Percentiles rank a stretch among this genome's conserved stretches.
These are phyloP conservation scores for Phoenix dactylifera DNA, from an alignment of 176 grass and related monocot genomes.

Conservation along the genomic window DNA sequence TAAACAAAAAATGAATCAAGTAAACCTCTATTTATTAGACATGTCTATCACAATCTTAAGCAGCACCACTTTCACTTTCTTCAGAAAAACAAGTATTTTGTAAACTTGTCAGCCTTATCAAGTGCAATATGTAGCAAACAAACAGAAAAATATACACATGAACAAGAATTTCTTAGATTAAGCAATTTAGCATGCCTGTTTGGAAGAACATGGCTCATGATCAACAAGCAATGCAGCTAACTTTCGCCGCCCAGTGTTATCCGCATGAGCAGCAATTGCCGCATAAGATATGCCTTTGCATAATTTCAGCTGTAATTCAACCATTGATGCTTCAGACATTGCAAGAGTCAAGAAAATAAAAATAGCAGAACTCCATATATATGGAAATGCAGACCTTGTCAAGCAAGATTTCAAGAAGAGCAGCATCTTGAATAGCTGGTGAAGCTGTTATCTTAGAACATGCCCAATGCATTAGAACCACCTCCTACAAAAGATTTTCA, in stretches of 20 bases:
- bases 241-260: constrained; percentile 66
- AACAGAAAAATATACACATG: neutral
- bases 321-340: constrained; percentile 2
- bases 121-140: neutral
- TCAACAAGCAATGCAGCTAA: constrained; percentile 88
- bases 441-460: constrained; percentile 93
- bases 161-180: neutral
- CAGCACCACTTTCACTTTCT: too few species aligned
- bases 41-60: too few species aligned
- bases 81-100: too few species aligned
- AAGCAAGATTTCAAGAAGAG: constrained; percentile 80
- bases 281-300: constrained; percentile 99
- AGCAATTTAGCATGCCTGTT: constrained; percentile 55
- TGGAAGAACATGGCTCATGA: constrained; percentile 79
- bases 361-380: neutral
- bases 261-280: constrained; percentile 93
- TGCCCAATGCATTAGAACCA: constrained; percentile 98
- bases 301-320: constrained; percentile 65
- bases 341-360: neutral
- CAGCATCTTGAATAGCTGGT: constrained; percentile 56
- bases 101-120: neutral
- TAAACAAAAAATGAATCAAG: too few species aligned
- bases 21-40: too few species aligned
- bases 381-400: constrained; percentile 60
- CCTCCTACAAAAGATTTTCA: constrained; percentile 57